phyloP scores from a whole-genome alignment of 169 alveolate species.

The Cyclospora cayetanensis region DNA sequence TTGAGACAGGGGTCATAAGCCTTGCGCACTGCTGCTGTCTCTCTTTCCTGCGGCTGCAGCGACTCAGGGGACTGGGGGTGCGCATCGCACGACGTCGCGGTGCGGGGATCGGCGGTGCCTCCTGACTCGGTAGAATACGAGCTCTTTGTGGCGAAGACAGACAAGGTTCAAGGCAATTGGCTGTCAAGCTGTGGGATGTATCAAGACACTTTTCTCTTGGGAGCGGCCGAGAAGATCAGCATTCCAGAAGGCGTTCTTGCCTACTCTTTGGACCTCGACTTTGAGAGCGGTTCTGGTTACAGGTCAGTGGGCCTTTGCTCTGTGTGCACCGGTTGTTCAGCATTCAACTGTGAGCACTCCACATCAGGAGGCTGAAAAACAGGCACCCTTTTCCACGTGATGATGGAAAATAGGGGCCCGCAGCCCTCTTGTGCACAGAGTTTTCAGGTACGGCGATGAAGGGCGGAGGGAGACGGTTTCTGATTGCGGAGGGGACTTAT shows the following conservation, averaged over 20 bases:
- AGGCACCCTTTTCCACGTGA: not conserved
- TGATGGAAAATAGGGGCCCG: too few species aligned
- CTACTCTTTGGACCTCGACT: not conserved
- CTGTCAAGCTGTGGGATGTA: constrained; percentile 58
- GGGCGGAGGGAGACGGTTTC: too few species aligned
- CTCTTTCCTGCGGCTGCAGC: not conserved
- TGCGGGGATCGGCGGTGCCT: not conserved
- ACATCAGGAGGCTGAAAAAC: not conserved
- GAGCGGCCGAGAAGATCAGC: not conserved
- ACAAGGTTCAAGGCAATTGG: constrained; percentile 29
- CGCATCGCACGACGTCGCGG: not conserved
- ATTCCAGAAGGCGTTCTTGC: not conserved
- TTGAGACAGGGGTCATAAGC: too few species aligned
- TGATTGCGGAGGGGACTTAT: too few species aligned
- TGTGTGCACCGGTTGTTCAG: not conserved
- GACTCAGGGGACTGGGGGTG: constrained; percentile 15
- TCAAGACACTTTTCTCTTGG: constrained; percentile 6
- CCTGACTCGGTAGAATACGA: constrained; percentile 10
- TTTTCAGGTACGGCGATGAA: too few species aligned
- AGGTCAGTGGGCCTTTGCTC: not conserved
- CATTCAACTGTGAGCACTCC: not conserved
- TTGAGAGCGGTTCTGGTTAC: not conserved
- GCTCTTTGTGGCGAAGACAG: constrained; percentile 41
- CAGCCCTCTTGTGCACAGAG: too few species aligned
- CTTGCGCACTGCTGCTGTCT: not conserved